These are phyloP conservation scores for Chrysoporthe puriensis DNA, from an alignment of 2,329 filamentous ascomycete species.

Conservation along the genomic window DNA sequence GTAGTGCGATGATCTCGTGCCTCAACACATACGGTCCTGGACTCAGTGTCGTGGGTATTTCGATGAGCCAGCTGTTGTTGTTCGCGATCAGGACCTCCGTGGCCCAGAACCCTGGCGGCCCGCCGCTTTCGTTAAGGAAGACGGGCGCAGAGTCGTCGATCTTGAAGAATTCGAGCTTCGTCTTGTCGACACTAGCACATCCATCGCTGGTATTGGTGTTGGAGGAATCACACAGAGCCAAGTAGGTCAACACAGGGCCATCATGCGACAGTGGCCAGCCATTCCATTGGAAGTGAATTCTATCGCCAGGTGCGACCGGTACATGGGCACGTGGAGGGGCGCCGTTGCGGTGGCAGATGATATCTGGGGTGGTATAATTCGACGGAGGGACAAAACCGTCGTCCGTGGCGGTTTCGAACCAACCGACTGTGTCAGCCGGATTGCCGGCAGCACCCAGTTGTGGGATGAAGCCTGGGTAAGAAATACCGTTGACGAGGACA, in stretches of 20 bases:
- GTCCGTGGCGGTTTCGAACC: slow-evolving; percentile 54
- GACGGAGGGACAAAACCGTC: slow-evolving; percentile 55
- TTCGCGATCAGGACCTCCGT: slow-evolving; percentile 52
- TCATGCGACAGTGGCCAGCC: slow-evolving; percentile 59
- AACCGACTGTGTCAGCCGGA: slow-evolving; percentile 48
- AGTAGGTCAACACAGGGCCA: slow-evolving; percentile 46
- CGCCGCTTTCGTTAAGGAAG: slow-evolving; percentile 33
- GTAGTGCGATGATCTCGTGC: slow-evolving; percentile 53
- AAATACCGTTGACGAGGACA: slow-evolving; percentile 49
- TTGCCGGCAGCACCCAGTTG: slow-evolving; percentile 26
- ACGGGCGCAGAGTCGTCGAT: slow-evolving; percentile 43
- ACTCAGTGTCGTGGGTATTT: slow-evolving; percentile 46
- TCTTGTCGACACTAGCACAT: slow-evolving; percentile 45
- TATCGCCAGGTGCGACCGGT: slow-evolving; percentile 59
- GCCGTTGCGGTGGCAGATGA: slow-evolving; percentile 65
- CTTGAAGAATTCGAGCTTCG: slow-evolving; percentile 47
- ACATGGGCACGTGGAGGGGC: slow-evolving; percentile 54
- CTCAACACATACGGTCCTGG: slow-evolving; percentile 57
- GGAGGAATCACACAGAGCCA: slow-evolving; percentile 40
- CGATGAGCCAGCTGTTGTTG: slow-evolving; percentile 56
- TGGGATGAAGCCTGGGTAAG: slow-evolving; percentile 48
- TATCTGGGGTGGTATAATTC: slow-evolving; percentile 52
- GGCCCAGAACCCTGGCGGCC: slow-evolving; percentile 41
- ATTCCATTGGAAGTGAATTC: slow-evolving; percentile 63
- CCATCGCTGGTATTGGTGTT: slow-evolving; percentile 36